phyloP scores from a whole-genome alignment of 2,329 filamentous ascomycete genomes.

The Aspergillus brasiliensis region DNA sequence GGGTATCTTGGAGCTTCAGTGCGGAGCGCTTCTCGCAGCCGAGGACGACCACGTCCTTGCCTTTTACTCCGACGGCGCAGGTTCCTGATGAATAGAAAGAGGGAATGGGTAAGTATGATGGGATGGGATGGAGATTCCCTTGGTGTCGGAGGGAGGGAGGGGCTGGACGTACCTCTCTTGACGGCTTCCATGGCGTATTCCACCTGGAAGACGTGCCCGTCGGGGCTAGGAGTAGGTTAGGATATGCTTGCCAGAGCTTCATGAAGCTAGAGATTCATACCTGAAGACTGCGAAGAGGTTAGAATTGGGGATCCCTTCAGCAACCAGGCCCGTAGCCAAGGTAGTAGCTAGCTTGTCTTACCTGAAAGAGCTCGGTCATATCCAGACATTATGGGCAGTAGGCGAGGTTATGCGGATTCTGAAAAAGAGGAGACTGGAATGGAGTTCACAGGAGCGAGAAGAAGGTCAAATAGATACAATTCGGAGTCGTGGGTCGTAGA shows the following conservation, averaged over 20 bases:
- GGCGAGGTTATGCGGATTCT: not conserved
- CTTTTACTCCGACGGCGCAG: constrained; percentile 97
- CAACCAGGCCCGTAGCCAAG: constrained; percentile 30
- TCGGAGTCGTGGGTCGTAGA: constrained; percentile 17
- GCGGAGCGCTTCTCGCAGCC: constrained; percentile 98
- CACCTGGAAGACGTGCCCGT: constrained; percentile 99
- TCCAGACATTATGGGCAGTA: constrained; percentile 68
- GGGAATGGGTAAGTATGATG: constrained; percentile 25
- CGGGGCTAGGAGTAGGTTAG: constrained; percentile 72
- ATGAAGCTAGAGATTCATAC: constrained; percentile 45
- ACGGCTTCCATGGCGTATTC: constrained; percentile 99
- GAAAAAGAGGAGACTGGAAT: constrained; percentile 8
- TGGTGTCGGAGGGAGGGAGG: constrained; percentile 16
- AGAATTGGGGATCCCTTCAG: constrained; percentile 32
- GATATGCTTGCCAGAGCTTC: constrained; percentile 21
- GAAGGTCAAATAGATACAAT: constrained; percentile 15
- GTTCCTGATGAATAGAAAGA: constrained; percentile 64
- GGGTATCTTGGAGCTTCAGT: constrained; percentile 99
- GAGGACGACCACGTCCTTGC: constrained; percentile 87
- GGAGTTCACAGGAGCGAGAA: constrained; percentile 5
- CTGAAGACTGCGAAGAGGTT: constrained; percentile 73
- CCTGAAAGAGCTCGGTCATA: constrained; percentile 99
- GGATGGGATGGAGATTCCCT: not conserved
- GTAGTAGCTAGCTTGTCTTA: constrained; percentile 54
- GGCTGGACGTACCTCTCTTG: constrained; percentile 73